Base-by-base conservation (phyloP, 148 eudicot genomes). In the Nepenthes mirabilis region DNA sequence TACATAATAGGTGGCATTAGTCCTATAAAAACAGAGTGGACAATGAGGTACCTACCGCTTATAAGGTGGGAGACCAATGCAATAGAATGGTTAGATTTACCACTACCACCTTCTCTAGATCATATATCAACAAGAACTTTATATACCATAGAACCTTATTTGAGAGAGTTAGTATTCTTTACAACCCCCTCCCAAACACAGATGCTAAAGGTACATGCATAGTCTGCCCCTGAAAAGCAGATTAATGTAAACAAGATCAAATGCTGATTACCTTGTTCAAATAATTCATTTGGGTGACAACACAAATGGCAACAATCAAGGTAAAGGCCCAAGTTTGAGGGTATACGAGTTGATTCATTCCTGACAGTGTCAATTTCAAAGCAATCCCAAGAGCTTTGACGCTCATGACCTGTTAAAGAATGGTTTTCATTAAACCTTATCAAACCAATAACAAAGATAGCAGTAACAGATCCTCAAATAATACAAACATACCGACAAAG, bases 381-480 rank as follows among this genome's bases (percentile, higher is more conserved):
- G 95, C 90, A 66, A 87, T 87, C 51, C 95, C 95, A 58, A 87
- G 76, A 34, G 95, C 95, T 76, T 82, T 84, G 61, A 84, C 90
- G 72, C 95, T 82, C 90, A 87, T 87, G 61, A 87, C 95, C 95
- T 87, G 79, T 73, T 64, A 82, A 23, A 68, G 14, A 49, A 6
- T 12, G 11, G 3, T 10, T n/a, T 49, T 49, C 3, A 11, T 2
- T 5, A 49, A 5, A 49, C 10, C 11, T 49, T 10, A 2, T 45
- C n/a, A 61, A 2, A 9, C 13, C 45, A n/a, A 61, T 49, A 36
- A 56, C 13, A 35, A 11, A 52, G 45, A 40, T 40, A 40, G 45
- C 23, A 23, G 23, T 23, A 23, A 23, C 23, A 23, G 23, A 23
- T 23, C 23, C 23, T 40, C 45, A 40, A 49, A n/a, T 6, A 49